Conservation (phyloP, 2,329 filamentous ascomycete genomes). For the Colletotrichum agaves region DNA sequence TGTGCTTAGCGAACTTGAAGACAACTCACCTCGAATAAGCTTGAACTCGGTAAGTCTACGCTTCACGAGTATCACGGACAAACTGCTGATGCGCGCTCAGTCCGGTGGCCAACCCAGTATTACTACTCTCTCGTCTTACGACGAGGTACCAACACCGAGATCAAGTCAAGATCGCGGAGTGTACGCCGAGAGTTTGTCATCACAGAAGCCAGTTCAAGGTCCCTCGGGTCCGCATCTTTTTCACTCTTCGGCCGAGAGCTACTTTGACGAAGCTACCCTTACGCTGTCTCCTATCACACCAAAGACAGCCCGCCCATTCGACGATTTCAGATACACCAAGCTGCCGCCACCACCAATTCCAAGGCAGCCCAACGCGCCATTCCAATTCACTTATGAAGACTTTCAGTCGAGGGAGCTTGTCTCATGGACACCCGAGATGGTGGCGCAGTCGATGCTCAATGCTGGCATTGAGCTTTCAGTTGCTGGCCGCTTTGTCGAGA, state of each 20-base stretch:
- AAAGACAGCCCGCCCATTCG: slow-evolving; percentile 60
- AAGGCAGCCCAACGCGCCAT: slow-evolving; percentile 59
- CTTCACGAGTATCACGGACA: not conserved
- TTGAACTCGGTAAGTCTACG: slow-evolving; percentile 73
- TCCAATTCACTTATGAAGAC: slow-evolving; percentile 66
- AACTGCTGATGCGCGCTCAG: slow-evolving; percentile 38
- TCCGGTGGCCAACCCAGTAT: slow-evolving; percentile 73
- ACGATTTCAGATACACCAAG: slow-evolving; percentile 34
- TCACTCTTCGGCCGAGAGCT: slow-evolving; percentile 71
- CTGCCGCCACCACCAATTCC: slow-evolving; percentile 37
- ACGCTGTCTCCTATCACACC: slow-evolving; percentile 81
- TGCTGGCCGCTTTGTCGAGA: slow-evolving; percentile 86
- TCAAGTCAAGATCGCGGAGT: slow-evolving; percentile 69
- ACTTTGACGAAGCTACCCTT: slow-evolving; percentile 63
- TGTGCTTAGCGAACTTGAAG: slow-evolving; percentile 67
- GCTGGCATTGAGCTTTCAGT: slow-evolving; percentile 81
- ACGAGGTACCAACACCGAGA: slow-evolving; percentile 83
- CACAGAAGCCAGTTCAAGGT: slow-evolving; percentile 75
- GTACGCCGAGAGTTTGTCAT: slow-evolving; percentile 65
- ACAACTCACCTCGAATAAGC: slow-evolving; percentile 74
- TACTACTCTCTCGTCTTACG: slow-evolving; percentile 87
- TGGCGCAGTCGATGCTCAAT: slow-evolving; percentile 88
- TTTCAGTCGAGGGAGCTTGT: slow-evolving; percentile 70
- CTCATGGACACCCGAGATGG: slow-evolving; percentile 78
- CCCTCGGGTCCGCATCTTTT: slow-evolving; percentile 90